Conservation (phyloP, 768 basidiomycete species). For the Melanogaster broomeanus region DNA sequence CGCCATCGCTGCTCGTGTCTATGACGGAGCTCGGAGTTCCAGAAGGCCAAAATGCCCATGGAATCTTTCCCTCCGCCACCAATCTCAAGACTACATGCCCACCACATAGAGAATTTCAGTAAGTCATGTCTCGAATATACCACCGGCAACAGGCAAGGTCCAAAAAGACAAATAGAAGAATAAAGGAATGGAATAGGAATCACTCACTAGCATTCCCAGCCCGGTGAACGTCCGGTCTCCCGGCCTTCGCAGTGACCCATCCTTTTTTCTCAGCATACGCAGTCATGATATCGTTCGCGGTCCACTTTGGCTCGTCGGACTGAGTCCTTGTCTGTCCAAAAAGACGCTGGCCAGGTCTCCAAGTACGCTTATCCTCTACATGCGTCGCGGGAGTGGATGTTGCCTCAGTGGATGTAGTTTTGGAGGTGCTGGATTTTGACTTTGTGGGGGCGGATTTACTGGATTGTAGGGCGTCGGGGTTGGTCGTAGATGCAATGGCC, state of each 20-base stretch:
- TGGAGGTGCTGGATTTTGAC: not conserved
- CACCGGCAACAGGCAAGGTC: not conserved
- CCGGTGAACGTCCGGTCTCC: slow-evolving; percentile 83
- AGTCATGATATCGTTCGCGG: slow-evolving; percentile 81
- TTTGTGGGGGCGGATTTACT: not conserved
- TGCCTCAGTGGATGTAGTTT: not conserved
- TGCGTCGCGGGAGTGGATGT: slow-evolving; percentile 20
- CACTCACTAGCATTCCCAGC: slow-evolving; percentile 87
- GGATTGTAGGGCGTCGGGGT: not conserved
- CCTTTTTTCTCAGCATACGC: slow-evolving; percentile 77
- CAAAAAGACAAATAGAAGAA: not conserved
- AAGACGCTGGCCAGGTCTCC: slow-evolving; percentile 53
- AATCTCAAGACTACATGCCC: slow-evolving; percentile 64
- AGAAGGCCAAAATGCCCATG: slow-evolving; percentile 89
- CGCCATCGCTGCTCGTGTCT: slow-evolving; percentile 26
- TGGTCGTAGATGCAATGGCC: not conserved
- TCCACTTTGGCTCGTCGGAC: slow-evolving; percentile 52
- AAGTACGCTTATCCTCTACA: slow-evolving; percentile 73
- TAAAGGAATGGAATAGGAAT: not conserved
- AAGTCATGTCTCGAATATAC: not conserved
- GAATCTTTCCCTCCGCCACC: slow-evolving; percentile 79
- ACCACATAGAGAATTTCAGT: not conserved
- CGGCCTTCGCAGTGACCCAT: slow-evolving; percentile 90
- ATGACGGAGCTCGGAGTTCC: slow-evolving; percentile 31
- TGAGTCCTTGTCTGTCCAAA: slow-evolving; percentile 14